phyloP scores from a whole-genome alignment of 164 flowering plant genomes.

The Magnolia sinica region DNA sequence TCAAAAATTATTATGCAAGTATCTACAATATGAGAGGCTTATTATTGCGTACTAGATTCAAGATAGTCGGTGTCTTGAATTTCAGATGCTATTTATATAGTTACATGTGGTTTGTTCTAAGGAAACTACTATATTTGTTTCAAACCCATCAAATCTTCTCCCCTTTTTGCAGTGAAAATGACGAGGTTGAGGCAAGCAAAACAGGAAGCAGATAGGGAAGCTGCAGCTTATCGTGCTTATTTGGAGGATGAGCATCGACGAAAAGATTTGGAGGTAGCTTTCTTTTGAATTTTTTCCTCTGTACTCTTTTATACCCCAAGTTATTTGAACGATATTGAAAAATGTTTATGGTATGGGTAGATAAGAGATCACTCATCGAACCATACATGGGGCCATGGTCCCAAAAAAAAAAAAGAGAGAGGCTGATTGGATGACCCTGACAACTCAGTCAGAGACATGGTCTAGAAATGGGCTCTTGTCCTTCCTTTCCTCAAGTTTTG shows the following conservation, averaged over 20 bases:
- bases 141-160: neutral
- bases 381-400: neutral
- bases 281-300: neutral
- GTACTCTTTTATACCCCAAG: neutral
- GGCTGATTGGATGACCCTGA: too few relatives aligned
- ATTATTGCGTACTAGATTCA: too few relatives aligned
- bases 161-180: constrained; percentile 36
- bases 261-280: constrained; percentile 41
- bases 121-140: neutral
- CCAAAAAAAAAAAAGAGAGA: neutral
- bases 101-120: neutral
- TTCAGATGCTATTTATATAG: too few relatives aligned
- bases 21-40: neutral
- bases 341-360: too few relatives aligned
- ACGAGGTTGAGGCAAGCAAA: constrained; percentile 62
- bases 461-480: too few relatives aligned
- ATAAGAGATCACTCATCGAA: neutral
- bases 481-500: too few relatives aligned
- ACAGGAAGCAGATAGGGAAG: constrained; percentile 63
- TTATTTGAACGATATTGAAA: neutral
- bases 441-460: neutral
- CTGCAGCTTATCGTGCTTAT: constrained; percentile 33
- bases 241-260: constrained; percentile 55
- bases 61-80: too few relatives aligned
- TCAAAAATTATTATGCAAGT: too few relatives aligned